Evolutionary conservation across 1,284 basidiomycete species (phyloP).

Genomic region (Trichosporon ovoides): DNA sequence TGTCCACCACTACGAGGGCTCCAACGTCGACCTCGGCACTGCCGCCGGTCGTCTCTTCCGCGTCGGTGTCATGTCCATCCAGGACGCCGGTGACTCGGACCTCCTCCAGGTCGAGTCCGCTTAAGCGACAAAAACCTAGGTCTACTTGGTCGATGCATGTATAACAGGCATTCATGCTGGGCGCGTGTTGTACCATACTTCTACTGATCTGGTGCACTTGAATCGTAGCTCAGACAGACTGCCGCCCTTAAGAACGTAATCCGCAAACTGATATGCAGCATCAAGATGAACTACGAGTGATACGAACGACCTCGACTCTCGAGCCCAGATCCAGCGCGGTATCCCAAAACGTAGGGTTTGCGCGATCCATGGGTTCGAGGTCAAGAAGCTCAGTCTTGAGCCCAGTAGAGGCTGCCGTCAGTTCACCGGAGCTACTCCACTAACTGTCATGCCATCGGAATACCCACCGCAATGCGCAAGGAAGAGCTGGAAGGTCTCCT

Average conservation of each 20-base stretch:
- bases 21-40: constrained; percentile 96
- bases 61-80: constrained; percentile 97
- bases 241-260: not conserved
- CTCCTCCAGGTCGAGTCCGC: constrained; percentile 52
- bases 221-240: not conserved
- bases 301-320: constrained; percentile 34
- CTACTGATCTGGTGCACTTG: not conserved
- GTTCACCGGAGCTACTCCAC: too few relatives aligned
- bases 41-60: constrained; percentile 99
- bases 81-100: constrained; percentile 96
- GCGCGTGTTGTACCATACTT: too few relatives aligned
- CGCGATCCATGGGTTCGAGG: constrained; percentile 24
- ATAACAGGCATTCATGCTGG: not conserved
- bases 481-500: constrained; percentile 41
- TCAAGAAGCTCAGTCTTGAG: constrained; percentile 15
- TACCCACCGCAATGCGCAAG: constrained; percentile 31
- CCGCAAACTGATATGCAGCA: not conserved
- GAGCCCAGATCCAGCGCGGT: constrained; percentile 37
- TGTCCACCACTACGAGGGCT: constrained; percentile 94
- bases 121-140: constrained; percentile 20
- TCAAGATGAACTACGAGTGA: constrained; percentile 8
- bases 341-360: constrained; percentile 40
- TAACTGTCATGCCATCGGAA: not conserved
- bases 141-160: constrained; percentile 3
- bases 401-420: not conserved